A percentile compares a stretch with the other conserved stretches of the same genome.
Evolutionary conservation across 805 yeast genomes (phyloP).

Genomic region (Pichia manshurica): DNA sequence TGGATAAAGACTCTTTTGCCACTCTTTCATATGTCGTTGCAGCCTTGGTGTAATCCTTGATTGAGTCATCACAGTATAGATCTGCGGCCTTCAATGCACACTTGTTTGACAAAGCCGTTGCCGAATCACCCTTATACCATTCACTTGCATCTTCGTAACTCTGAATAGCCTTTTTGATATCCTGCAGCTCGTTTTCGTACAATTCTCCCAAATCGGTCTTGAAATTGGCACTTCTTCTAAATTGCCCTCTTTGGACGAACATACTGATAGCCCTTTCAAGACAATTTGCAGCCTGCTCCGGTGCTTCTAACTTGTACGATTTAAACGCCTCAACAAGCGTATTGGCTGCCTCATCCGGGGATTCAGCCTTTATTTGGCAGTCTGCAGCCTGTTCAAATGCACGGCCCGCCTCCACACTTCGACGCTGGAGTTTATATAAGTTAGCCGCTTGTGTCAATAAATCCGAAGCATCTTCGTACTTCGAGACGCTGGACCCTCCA

Average conservation of each 20-base stretch:
- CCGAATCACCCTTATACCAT: constrained; percentile 91
- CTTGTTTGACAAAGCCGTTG: constrained; percentile 84
- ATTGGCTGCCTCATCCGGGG: constrained; percentile 88
- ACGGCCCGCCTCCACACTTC: constrained; percentile 68
- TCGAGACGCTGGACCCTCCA: constrained; percentile 55
- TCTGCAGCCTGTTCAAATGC: constrained; percentile 84
- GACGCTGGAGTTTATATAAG: constrained; percentile 69
- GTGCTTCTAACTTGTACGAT: constrained; percentile 69
- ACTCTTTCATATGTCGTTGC: constrained; percentile 71
- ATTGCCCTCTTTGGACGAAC: constrained; percentile 88
- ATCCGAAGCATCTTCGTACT: constrained; percentile 90
- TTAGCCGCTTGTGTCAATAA: constrained; percentile 92
- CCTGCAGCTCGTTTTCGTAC: constrained; percentile 70
- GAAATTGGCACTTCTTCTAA: constrained; percentile 93
- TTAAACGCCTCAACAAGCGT: constrained; percentile 87
- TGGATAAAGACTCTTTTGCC: constrained; percentile 69
- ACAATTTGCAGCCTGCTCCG: constrained; percentile 70
- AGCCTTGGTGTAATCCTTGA: constrained; percentile 70
- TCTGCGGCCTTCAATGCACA: constrained; percentile 88
- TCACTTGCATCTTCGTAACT: constrained; percentile 93
- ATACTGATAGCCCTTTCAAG: constrained; percentile 72
- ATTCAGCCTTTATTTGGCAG: constrained; percentile 65
- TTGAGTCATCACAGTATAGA: constrained; percentile 56
- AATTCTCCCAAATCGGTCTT: constrained; percentile 85
- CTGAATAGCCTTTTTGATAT: constrained; percentile 60